Percentiles rank a stretch among this genome's conserved stretches.
Conservation (phyloP, 768 basidiomycete genomes). For the Lentinula lateritia region DNA sequence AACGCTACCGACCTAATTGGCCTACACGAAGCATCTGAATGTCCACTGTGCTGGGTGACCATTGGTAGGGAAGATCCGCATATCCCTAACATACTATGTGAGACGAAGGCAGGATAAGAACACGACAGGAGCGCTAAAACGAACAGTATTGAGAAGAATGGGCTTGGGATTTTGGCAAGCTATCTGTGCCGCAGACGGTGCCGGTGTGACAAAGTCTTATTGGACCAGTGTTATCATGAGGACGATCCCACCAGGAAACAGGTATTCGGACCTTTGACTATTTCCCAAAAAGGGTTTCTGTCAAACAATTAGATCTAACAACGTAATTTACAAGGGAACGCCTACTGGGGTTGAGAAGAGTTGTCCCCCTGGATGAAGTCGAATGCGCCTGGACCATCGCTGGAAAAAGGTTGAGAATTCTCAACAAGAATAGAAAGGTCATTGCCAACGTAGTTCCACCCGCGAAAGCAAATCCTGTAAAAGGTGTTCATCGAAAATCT, state of each 20-base stretch:
- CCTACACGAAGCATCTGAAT: conserved; percentile 76
- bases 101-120: conserved; percentile 9
- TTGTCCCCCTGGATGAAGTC: conserved; percentile 77
- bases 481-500: background rate
- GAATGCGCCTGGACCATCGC: conserved; percentile 78
- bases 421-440: conserved; percentile 3
- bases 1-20: conserved; percentile 43
- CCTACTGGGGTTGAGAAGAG: conserved; percentile 51
- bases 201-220: conserved; percentile 60
- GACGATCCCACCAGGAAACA: background rate
- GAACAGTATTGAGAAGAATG: conserved; percentile 67
- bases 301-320: background rate
- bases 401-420: conserved; percentile 14
- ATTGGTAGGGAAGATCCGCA: conserved; percentile 63
- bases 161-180: conserved; percentile 77
- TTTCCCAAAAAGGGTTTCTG: conserved; percentile 77
- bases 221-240: background rate
- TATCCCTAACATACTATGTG: conserved; percentile 41
- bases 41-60: conserved; percentile 70
- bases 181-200: conserved; percentile 52
- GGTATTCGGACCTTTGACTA: conserved; percentile 53
- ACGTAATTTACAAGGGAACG: background rate
- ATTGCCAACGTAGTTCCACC: conserved; percentile 65
- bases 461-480: conserved; percentile 67
- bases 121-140: conserved; percentile 15